Percentiles rank a stretch among this genome's conserved stretches.
Conservation (phyloP, 2,329 filamentous ascomycete species). For the Aspergillus tanneri region DNA sequence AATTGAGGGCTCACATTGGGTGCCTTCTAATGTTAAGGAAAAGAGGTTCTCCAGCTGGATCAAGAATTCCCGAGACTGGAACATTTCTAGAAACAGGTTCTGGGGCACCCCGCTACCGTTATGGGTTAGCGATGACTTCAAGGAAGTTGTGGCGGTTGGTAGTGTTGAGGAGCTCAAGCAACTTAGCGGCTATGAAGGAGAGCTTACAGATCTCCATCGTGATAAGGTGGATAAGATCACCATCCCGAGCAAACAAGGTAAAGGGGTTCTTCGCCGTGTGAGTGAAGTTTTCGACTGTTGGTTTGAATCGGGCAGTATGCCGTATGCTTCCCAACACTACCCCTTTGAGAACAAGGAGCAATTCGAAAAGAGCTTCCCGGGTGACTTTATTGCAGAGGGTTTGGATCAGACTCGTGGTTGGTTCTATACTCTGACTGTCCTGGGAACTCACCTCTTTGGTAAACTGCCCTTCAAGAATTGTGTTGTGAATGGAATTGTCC, state of each 20-base stretch:
- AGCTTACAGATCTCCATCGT: conserved; percentile 81
- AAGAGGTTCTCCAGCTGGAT: conserved; percentile 92
- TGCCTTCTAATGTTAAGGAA: conserved; percentile 86
- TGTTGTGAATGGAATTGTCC: conserved; percentile 92
- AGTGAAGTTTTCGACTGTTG: conserved; percentile 95
- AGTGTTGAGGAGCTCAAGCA: conserved; percentile 81
- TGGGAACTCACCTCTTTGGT: conserved; percentile 85
- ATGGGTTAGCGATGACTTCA: conserved; percentile 86
- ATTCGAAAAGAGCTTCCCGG: conserved; percentile 79
- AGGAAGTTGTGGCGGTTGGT: conserved; percentile 82
- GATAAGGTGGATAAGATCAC: conserved; percentile 94
- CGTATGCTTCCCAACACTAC: conserved; percentile 86
- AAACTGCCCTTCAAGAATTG: conserved; percentile 89
- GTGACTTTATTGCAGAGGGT: conserved; percentile 91
- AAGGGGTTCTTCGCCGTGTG: conserved; percentile 74
- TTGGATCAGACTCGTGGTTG: conserved; percentile 92
- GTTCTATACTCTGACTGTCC: conserved; percentile 90
- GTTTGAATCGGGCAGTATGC: conserved; percentile 97
- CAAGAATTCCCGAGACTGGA: conserved; percentile 87
- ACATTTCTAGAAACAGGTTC: conserved; percentile 88
- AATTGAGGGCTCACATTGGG: conserved; percentile 88
- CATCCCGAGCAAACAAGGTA: conserved; percentile 85
- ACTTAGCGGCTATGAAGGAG: conserved; percentile 80
- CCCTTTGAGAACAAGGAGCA: conserved; percentile 85
- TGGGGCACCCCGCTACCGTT: conserved; percentile 93